Evolutionary conservation across 106 monocot genomes (phyloP), one percentile per base, ranked within the genome.

Genomic region (Chionographis japonica): DNA sequence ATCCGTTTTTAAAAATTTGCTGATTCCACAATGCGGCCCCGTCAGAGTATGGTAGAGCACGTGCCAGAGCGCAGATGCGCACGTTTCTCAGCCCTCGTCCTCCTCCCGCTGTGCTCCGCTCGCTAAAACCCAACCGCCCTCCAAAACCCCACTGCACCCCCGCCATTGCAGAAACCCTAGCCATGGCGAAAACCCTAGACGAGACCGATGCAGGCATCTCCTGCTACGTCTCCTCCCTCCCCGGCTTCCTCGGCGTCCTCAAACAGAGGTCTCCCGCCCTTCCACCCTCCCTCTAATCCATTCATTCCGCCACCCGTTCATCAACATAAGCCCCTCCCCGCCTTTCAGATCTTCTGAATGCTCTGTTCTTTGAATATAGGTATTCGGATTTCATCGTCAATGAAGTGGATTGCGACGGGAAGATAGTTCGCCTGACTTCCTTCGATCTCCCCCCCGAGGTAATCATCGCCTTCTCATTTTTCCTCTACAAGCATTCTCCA

Each of bases 371-470:
- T 56, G 37, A 56, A 16, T 6, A 39, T 59, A 94, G 94, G 73
- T 98, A 98, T 35, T 56, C 92, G 42, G 98, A 98, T 83, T 98
- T 98, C 77, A 87, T 98, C 56, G 98, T 98, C 7, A 85, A 88
- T 61, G 98, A 93, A 60, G 98, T 98, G 14, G 85, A 79, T 72
- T 60, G 39, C 35, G 85, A 93, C 17, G 93, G 83, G 42, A 83
- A 78, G 4, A 43, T 90, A 52, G 80, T 87, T 35, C 84, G 59
- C 3, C 77, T 98, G 53, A 80, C 87, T 61, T 93, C 92, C 15
- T 81, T 98, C 53, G 98, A 98, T 78, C 71, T 85, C 62, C 92
- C 92, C 4, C 65, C 65, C 11, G 89, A 83, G 52, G 89, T 85
- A 62, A 14, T 41, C 52, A 37, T 6, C 40, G 0, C 37, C 10